These are phyloP conservation scores for Cyclaneusma minus DNA, from an alignment of 2,329 filamentous ascomycete genomes.

Conservation along the genomic window DNA sequence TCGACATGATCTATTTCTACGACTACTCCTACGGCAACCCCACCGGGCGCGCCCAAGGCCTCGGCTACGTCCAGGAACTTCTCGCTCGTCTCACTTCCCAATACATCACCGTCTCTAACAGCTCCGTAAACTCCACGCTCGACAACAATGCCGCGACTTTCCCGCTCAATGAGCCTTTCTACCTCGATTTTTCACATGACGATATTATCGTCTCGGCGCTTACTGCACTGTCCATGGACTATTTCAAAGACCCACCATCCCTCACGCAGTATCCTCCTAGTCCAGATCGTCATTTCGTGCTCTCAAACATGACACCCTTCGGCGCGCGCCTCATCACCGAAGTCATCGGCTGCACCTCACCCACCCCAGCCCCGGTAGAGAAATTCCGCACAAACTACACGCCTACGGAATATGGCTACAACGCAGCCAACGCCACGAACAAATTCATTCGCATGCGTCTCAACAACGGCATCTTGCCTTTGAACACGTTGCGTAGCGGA, in stretches of 20 bases:
- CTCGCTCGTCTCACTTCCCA: conserved; percentile 57
- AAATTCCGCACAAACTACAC: conserved; percentile 24
- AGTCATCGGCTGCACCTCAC: conserved; percentile 31
- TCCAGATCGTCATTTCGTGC: conserved; percentile 28
- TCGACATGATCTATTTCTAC: conserved; percentile 35
- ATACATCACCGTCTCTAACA: conserved; percentile 55
- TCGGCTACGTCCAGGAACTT: conserved; percentile 76
- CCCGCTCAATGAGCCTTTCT: conserved; percentile 50
- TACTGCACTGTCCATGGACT: conserved; percentile 35
- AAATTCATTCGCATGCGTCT: conserved; percentile 33
- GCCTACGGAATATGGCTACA: conserved; percentile 28
- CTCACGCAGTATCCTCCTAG: conserved; percentile 26
- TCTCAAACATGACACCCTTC: conserved; percentile 37
- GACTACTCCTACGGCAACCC: conserved; percentile 65
- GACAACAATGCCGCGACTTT: conserved; percentile 54
- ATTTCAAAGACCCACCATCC: conserved; percentile 31
- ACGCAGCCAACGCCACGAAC: conserved; percentile 22
- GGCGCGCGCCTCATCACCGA: conserved; percentile 38
- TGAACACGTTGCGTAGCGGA: conserved; percentile 30
- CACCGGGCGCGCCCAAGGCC: conserved; percentile 67
- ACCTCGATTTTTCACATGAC: conserved; percentile 83
- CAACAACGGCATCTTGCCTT: conserved; percentile 31
- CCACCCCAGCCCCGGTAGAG: conserved; percentile 24
- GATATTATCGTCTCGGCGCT: conserved; percentile 63
- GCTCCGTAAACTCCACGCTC: conserved; percentile 58